These are phyloP conservation scores for Pseudogymnoascus sp. DNA, from an alignment of 2,329 filamentous ascomycete genomes.

Conservation along the genomic window DNA sequence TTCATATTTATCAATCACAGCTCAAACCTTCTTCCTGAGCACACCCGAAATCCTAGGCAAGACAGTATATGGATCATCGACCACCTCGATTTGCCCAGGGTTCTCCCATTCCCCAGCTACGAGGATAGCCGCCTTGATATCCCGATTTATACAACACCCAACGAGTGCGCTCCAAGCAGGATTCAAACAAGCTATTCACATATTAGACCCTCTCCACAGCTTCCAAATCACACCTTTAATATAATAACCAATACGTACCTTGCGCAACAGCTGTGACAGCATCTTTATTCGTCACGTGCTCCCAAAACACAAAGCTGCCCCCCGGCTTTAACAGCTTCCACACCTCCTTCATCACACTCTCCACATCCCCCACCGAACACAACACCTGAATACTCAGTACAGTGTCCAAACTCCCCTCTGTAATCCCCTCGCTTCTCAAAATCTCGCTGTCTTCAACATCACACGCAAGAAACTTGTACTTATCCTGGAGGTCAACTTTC, in stretches of 20 bases:
- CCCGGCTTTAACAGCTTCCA: conserved; percentile 39
- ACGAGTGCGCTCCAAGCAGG: conserved; percentile 28
- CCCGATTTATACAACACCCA: conserved; percentile 26
- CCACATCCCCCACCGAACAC: conserved; percentile 32
- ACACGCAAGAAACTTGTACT: conserved; percentile 33
- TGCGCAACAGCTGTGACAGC: conserved; percentile 26
- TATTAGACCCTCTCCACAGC: conserved; percentile 11
- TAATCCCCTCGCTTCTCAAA: conserved; percentile 32
- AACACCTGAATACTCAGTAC: conserved; percentile 38
- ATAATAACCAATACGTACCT: conserved; percentile 20
- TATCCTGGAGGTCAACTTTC: conserved; percentile 27
- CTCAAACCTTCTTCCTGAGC: conserved; percentile 25
- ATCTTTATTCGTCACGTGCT: conserved; percentile 31
- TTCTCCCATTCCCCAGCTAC: conserved; percentile 30
- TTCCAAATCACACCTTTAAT: background rate
- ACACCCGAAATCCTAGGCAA: conserved; percentile 29
- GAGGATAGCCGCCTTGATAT: conserved; percentile 25
- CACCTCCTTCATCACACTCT: conserved; percentile 27
- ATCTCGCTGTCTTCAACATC: conserved; percentile 35
- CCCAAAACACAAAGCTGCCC: conserved; percentile 41
- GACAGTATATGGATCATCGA: conserved; percentile 24
- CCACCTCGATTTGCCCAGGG: conserved; percentile 23
- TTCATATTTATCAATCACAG: background rate
- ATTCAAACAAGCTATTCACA: conserved; percentile 24
- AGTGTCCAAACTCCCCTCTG: conserved; percentile 32